A percentile compares a stretch with the other conserved stretches of the same genome.
Evolutionary conservation across 2,329 filamentous ascomycete genomes (phyloP).

Genomic region (Macrophomina pseudophaseolina): DNA sequence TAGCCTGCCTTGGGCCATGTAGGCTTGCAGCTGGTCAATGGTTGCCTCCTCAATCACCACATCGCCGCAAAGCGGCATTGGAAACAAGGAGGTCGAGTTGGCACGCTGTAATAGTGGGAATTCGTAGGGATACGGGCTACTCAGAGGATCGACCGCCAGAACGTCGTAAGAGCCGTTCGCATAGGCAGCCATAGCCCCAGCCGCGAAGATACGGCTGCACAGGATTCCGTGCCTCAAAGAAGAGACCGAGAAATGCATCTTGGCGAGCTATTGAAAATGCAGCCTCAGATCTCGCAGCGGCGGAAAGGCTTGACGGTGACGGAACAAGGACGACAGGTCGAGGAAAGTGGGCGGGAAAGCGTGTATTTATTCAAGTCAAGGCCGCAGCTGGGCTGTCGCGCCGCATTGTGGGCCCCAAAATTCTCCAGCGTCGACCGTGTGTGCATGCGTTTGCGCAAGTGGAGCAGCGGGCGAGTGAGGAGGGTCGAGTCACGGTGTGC

Average conservation of each 20-base stretch:
- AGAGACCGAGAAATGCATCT: not conserved
- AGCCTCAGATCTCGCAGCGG: not conserved
- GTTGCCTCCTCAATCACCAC: slow-evolving; percentile 71
- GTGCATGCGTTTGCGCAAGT: too few relatives aligned
- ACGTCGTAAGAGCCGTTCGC: not conserved
- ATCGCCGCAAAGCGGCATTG: slow-evolving; percentile 66
- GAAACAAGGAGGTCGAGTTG: slow-evolving; percentile 53
- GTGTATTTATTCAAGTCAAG: not conserved
- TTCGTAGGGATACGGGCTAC: slow-evolving; percentile 42
- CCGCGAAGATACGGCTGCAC: not conserved
- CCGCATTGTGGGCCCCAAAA: too few relatives aligned
- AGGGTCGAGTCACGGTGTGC: not conserved
- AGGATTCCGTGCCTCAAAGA: not conserved
- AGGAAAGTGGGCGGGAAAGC: not conserved
- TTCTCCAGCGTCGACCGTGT: too few relatives aligned
- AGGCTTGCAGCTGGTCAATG: slow-evolving; percentile 69
- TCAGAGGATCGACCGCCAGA: slow-evolving; percentile 13
- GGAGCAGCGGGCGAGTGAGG: too few relatives aligned
- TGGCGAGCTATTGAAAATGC: not conserved
- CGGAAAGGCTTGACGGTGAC: not conserved
- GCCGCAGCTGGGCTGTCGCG: not conserved
- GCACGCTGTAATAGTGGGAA: slow-evolving; percentile 35
- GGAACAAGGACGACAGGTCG: not conserved
- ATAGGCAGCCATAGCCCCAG: not conserved
- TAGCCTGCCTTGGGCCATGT: slow-evolving; percentile 60